Evolutionary conservation across 306 rosid genomes (phyloP).

Genomic region (Quercus mongolica): DNA sequence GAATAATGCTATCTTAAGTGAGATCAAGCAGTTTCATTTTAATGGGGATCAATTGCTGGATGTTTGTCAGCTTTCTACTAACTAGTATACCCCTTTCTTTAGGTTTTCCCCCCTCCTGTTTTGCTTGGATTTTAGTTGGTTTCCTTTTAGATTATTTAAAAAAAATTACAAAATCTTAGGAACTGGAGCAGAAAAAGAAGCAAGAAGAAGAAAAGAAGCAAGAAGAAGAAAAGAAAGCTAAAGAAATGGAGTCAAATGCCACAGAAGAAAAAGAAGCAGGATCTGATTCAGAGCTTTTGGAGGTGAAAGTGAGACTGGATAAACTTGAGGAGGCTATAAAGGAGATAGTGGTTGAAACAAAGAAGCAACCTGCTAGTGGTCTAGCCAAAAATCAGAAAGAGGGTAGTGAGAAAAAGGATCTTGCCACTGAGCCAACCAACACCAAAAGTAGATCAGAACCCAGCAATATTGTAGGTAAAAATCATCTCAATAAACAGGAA

Average conservation of each 20-base stretch:
- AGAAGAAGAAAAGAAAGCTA: conserved; percentile 63
- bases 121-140: too few relatives aligned
- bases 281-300: conserved; percentile 40
- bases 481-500: conserved; percentile 26
- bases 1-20: too few relatives aligned
- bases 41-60: too few relatives aligned
- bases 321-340: conserved; percentile 79
- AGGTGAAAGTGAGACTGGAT: conserved; percentile 70
- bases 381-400: conserved; percentile 21
- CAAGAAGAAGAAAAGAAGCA: conserved; percentile 54
- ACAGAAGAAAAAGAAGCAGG: conserved; percentile 38
- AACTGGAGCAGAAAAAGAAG: conserved; percentile 68
- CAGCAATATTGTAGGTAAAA: conserved; percentile 26
- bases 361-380: conserved; percentile 33
- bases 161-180: conserved; percentile 39
- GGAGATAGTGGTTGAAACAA: conserved; percentile 64
- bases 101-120: too few relatives aligned
- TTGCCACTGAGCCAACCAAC: conserved; percentile 26
- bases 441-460: conserved; percentile 24
- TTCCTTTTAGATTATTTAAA: too few relatives aligned
- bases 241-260: conserved; percentile 54
- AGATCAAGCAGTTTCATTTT: too few relatives aligned
- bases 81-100: too few relatives aligned
- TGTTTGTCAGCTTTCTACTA: too few relatives aligned
- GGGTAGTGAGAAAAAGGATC: conserved; percentile 28